Base-by-base conservation (phyloP, 2,329 filamentous ascomycete genomes). In the Colletotrichum siamense region DNA sequence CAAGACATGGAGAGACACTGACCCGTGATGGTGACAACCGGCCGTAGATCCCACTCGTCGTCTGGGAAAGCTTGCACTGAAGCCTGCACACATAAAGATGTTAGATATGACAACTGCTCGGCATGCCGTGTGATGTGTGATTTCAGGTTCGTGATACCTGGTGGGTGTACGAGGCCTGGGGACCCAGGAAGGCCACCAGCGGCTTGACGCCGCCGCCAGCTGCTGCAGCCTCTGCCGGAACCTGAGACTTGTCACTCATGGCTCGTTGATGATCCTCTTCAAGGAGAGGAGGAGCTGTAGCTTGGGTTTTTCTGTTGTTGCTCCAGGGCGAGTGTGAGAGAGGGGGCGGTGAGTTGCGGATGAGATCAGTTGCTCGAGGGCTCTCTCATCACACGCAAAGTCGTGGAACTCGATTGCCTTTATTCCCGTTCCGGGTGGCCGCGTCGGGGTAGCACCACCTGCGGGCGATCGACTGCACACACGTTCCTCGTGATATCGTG, bases 1-100 rank as follows among this genome's bases (percentile, higher is more conserved):
- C 34, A 22, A 61, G 32, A 63, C 18, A 13, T 81, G 39, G 34
- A 49, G 13, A 49, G 32, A n/a, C 49, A 81, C 84, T 66, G 82
- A 87, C 86, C 86, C 64, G 87, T 85, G 71, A 92, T 92, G 5
- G 89, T 91, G 69, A 83, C 82, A 8, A 89, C 88, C 4, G 91
- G 90, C 63, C 85, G 81, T 65, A 91, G 82, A 59, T 88, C 85
- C 84, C 88, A 91, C 66, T 85, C 81, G 8, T 85, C 82, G 24
- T 86, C 85, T 2, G 89, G 83, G 78, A 92, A 92, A 26, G 85
- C 85, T 76, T 88, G 84, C 55, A 85, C 81, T 26, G 87, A 85
- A 24, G 88, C 88, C 88, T 90, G 73, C 74, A 64, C n/a, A 72
- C n/a, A 77, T 67, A 2, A 13, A 76, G 57, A 75, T 73, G 72